These are phyloP conservation scores for Penicillium daleae DNA, from an alignment of 495 filamentous ascomycete genomes.

Conservation along the genomic window DNA sequence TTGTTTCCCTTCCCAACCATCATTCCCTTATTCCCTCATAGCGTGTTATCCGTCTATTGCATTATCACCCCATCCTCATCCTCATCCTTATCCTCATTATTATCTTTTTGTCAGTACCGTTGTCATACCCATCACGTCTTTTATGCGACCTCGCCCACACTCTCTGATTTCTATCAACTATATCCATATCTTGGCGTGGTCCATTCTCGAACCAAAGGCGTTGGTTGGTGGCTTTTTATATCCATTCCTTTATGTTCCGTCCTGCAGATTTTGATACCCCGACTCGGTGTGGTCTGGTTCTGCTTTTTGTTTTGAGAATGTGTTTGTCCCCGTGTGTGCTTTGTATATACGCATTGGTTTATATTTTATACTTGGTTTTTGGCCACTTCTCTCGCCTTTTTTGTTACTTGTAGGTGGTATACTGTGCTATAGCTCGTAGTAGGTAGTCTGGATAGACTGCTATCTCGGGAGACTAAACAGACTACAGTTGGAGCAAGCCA, in stretches of 20 bases:
- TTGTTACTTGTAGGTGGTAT: too few relatives aligned
- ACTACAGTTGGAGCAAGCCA: too few relatives aligned
- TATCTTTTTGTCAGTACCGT: too few relatives aligned
- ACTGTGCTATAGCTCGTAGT: too few relatives aligned
- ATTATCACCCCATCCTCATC: neutral
- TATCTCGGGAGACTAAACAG: too few relatives aligned
- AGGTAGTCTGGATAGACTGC: too few relatives aligned
- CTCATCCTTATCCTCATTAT: too few relatives aligned
- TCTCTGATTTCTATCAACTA: too few relatives aligned
- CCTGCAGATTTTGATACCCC: constrained; percentile 18
- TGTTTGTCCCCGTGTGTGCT: neutral
- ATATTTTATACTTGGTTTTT: neutral
- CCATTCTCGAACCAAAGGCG: constrained; percentile 15
- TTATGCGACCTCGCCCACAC: neutral
- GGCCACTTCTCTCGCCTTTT: neutral
- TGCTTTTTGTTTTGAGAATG: neutral
- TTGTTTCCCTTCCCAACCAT: constrained; percentile 12
- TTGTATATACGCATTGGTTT: neutral
- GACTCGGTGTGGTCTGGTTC: constrained; percentile 16
- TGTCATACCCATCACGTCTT: neutral
- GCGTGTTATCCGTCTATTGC: constrained; percentile 18
- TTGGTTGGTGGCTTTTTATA: constrained; percentile 5
- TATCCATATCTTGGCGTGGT: neutral
- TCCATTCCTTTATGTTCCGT: constrained; percentile 3
- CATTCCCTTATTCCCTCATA: constrained; percentile 21